Conservation (phyloP, 78 protist genomes). For the Chrysochromulina parva region DNA sequence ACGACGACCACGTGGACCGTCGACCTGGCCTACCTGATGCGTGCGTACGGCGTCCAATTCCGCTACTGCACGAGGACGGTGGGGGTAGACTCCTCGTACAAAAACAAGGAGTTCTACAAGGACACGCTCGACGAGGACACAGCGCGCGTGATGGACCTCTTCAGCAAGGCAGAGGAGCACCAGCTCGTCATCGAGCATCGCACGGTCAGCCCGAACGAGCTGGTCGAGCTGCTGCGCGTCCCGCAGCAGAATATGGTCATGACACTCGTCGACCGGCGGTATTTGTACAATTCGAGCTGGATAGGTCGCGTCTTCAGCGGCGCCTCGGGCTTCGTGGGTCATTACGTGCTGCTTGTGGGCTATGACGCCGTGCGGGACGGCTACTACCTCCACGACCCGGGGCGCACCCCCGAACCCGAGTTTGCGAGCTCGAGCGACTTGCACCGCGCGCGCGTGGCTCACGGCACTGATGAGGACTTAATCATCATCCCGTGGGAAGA, state of each 20-base stretch:
- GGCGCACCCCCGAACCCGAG: not conserved
- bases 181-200: not conserved
- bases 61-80: not conserved
- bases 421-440: not conserved
- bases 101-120: not conserved
- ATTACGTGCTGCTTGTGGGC: not conserved
- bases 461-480: slow-evolving; percentile 20
- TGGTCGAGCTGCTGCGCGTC: not conserved
- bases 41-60: not conserved
- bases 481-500: not conserved
- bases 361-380: not conserved
- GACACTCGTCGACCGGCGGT: not conserved
- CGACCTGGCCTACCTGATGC: not conserved
- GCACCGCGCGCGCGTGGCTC: not conserved
- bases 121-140: not conserved
- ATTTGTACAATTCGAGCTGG: not conserved
- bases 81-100: not conserved
- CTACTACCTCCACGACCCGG: not conserved
- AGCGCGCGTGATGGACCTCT: not conserved
- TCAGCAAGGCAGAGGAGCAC: not conserved
- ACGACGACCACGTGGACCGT: not conserved
- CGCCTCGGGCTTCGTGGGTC: not conserved
- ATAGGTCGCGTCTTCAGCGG: not conserved
- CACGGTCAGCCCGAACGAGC: not conserved
- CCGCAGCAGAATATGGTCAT: not conserved